phyloP scores from a whole-genome alignment of 2,329 filamentous ascomycete genomes.

The Trichoderma polysporum region DNA sequence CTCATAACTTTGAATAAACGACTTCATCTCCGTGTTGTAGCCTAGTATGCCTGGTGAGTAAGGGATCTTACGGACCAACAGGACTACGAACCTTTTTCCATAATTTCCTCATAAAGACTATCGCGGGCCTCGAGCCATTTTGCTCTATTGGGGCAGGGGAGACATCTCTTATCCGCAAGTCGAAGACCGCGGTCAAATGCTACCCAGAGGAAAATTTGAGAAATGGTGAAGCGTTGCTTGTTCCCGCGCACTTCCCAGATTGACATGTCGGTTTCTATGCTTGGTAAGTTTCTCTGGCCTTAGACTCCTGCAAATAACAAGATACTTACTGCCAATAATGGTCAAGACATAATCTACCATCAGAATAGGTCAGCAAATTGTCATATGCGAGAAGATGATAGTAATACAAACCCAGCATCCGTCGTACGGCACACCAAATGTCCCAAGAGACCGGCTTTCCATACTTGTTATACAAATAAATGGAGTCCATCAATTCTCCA shows the following conservation, averaged over 20 bases:
- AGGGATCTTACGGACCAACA: neutral
- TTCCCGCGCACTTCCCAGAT: conserved; percentile 79
- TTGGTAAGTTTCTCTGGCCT: conserved; percentile 18
- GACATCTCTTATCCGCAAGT: conserved; percentile 70
- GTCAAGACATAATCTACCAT: conserved; percentile 64
- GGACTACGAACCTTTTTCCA: conserved; percentile 58
- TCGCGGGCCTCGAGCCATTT: conserved; percentile 69
- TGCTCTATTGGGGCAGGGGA: conserved; percentile 68
- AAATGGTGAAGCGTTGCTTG: conserved; percentile 77
- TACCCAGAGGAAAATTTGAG: conserved; percentile 83
- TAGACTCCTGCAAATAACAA: too few species aligned
- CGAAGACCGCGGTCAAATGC: conserved; percentile 74
- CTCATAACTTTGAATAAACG: conserved; percentile 77
- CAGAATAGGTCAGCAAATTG: neutral
- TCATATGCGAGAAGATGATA: neutral
- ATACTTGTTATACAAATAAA: conserved; percentile 78
- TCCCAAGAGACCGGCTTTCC: conserved; percentile 76
- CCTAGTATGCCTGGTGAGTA: conserved; percentile 39
- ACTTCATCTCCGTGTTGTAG: conserved; percentile 67
- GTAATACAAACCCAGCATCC: conserved; percentile 54
- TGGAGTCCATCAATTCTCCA: conserved; percentile 73
- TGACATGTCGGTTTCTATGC: conserved; percentile 69
- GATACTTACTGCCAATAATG: conserved; percentile 55
- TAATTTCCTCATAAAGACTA: conserved; percentile 69
- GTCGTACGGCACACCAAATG: conserved; percentile 68